Evolutionary conservation across 768 basidiomycete species (phyloP).

Genomic region (Artomyces pyxidatus): DNA sequence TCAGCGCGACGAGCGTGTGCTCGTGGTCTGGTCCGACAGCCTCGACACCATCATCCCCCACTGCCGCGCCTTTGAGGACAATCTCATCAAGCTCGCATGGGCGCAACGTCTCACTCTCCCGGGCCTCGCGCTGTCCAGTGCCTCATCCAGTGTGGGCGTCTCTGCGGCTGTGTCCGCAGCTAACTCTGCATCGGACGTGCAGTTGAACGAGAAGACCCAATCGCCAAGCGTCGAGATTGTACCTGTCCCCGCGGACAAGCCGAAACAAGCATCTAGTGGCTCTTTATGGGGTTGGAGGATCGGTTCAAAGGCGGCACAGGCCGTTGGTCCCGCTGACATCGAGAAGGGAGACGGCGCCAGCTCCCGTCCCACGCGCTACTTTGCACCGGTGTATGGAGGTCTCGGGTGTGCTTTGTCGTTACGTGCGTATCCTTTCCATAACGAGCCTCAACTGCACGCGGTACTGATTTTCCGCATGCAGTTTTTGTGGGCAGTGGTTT

Average conservation of each 20-base stretch:
- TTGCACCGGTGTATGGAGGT: constrained; percentile 71
- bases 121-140: constrained; percentile 16
- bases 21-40: constrained; percentile 81
- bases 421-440: constrained; percentile 37
- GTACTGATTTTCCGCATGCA: constrained; percentile 18
- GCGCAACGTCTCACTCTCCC: constrained; percentile 22
- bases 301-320: constrained; percentile 23
- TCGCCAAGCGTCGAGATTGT: background rate
- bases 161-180: constrained; percentile 36
- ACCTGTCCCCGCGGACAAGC: background rate
- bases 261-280: constrained; percentile 14
- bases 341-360: constrained; percentile 39
- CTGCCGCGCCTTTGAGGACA: constrained; percentile 66
- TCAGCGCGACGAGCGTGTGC: constrained; percentile 75
- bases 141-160: constrained; percentile 27
- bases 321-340: constrained; percentile 29
- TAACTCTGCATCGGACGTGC: constrained; percentile 42
- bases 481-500: constrained; percentile 65
- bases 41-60: constrained; percentile 72
- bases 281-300: constrained; percentile 20
- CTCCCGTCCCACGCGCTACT: constrained; percentile 37
- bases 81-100: constrained; percentile 81
- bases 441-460: background rate
- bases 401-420: constrained; percentile 54
- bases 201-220: constrained; percentile 42